phyloP scores from a whole-genome alignment of 129 eudicot species.

The Gnaphalium uliginosum region DNA sequence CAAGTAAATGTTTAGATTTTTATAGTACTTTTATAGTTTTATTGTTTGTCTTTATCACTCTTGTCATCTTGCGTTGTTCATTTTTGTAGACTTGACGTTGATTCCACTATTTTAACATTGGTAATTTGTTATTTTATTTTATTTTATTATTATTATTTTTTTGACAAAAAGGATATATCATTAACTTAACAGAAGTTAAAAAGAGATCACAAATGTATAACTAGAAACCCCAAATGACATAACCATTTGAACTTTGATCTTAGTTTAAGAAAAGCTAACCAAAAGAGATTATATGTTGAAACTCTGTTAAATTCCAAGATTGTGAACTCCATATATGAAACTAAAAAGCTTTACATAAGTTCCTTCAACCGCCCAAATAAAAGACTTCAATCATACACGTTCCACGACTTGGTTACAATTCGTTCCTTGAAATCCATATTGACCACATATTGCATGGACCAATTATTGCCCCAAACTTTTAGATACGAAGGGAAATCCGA shows the following conservation, averaged over 20 bases:
- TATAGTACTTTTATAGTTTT: neutral
- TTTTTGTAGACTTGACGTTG: neutral
- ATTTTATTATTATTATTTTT: too few relatives aligned
- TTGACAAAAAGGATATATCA: too few relatives aligned
- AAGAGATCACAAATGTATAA: too few relatives aligned
- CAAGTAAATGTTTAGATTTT: slow-evolving; percentile 19
- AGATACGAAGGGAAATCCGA: neutral
- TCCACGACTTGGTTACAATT: neutral
- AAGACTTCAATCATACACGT: neutral
- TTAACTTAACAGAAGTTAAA: too few relatives aligned
- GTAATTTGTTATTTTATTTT: too few relatives aligned
- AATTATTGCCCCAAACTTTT: neutral
- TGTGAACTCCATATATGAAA: neutral
- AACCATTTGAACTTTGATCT: too few relatives aligned
- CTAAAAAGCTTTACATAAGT: neutral
- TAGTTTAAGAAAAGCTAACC: too few relatives aligned
- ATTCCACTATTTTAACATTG: neutral
- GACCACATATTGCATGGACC: neutral
- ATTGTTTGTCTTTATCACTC: neutral
- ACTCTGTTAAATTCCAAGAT: neutral
- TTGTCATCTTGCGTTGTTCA: neutral
- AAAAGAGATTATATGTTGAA: too few relatives aligned
- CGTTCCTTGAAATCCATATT: neutral
- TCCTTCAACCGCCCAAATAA: neutral
- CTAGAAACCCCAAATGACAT: too few relatives aligned